phyloP scores from a whole-genome alignment of 257 asterid species.

The Forsythia viridissima region DNA sequence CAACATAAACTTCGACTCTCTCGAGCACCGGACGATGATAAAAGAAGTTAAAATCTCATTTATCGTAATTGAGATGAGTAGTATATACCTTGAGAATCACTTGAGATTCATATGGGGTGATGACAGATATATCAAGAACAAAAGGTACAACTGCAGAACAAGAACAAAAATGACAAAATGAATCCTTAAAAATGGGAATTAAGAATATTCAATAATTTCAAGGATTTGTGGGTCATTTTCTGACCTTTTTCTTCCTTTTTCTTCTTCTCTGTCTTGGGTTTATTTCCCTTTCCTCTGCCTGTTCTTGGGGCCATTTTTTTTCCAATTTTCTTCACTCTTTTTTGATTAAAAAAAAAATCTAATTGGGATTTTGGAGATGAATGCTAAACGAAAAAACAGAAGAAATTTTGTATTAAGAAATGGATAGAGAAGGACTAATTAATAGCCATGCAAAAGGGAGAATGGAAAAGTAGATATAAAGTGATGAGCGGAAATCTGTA shows the following conservation, averaged over 20 bases:
- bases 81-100: slow-evolving; percentile 73
- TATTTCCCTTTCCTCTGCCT: slow-evolving; percentile 76
- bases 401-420: not conserved
- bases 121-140: slow-evolving; percentile 65
- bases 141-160: slow-evolving; percentile 71
- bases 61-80: not conserved
- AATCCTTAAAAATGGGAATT: not conserved
- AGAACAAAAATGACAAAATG: not conserved
- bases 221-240: not conserved
- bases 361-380: not conserved
- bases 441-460: slow-evolving; percentile 35
- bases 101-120: slow-evolving; percentile 86
- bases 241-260: slow-evolving; percentile 95
- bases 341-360: not conserved
- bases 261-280: slow-evolving; percentile 77
- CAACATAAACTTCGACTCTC: not conserved
- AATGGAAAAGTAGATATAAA: not conserved
- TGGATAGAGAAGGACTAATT: not conserved
- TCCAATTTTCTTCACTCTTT: not conserved
- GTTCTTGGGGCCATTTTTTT: slow-evolving; percentile 90
- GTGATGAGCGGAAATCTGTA: slow-evolving; percentile 35
- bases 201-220: not conserved
- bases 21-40: not conserved
- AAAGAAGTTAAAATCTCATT: not conserved
- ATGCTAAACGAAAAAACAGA: not conserved